Percentiles rank a stretch among this genome's conserved stretches.
Conservation (phyloP, 1,139 yeast species). For the Taphrina deformans region DNA sequence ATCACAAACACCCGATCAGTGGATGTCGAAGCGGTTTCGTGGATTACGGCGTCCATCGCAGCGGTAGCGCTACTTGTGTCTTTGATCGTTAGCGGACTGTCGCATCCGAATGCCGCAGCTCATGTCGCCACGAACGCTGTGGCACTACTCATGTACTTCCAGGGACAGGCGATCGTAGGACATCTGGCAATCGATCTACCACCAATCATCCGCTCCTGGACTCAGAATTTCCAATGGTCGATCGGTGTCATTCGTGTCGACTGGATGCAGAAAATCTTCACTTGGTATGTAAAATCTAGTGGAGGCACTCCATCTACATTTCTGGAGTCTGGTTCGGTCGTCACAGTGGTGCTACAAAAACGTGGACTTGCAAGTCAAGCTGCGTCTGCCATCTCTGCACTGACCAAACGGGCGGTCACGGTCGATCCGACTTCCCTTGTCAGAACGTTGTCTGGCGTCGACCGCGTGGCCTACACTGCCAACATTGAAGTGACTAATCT, state of each 20-base stretch:
- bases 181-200: slow-evolving; percentile 98
- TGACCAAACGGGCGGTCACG: slow-evolving; percentile 37
- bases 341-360: slow-evolving; percentile 73
- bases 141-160: slow-evolving; percentile 90
- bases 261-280: slow-evolving; percentile 83
- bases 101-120: slow-evolving; percentile 90
- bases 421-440: slow-evolving; percentile 63
- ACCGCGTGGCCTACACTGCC: slow-evolving; percentile 83
- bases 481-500: slow-evolving; percentile 80
- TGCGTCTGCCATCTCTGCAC: slow-evolving; percentile 1
- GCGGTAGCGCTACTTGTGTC: slow-evolving; percentile 85
- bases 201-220: slow-evolving; percentile 98
- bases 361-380: slow-evolving; percentile 35
- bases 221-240: slow-evolving; percentile 95
- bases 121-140: slow-evolving; percentile 95
- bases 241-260: slow-evolving; percentile 77
- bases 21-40: slow-evolving; percentile 87
- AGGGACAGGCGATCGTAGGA: slow-evolving; percentile 84
- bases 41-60: slow-evolving; percentile 94
- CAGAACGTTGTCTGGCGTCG: slow-evolving; percentile 69
- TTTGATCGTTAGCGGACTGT: slow-evolving; percentile 80
- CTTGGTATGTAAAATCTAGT: slow-evolving; percentile 96
- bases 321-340: slow-evolving; percentile 41
- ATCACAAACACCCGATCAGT: slow-evolving; percentile 89
- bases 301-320: slow-evolving; percentile 85